phyloP scores from a whole-genome alignment of 176 grass and related monocot species.

The Echinochloa phyllopogon region DNA sequence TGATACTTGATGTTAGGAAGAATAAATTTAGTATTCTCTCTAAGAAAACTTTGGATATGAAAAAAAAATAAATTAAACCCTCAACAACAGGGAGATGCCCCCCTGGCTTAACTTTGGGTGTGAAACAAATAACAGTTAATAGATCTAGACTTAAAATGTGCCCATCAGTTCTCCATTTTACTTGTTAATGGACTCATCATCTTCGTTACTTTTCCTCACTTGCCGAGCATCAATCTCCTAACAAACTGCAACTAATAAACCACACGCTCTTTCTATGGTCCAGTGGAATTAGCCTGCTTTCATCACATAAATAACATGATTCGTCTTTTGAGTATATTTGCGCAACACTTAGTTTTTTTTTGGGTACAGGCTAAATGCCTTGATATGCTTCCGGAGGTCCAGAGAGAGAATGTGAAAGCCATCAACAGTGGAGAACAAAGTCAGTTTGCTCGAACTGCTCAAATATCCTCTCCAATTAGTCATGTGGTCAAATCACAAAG shows the following conservation, averaged over 20 bases:
- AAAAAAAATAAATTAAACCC: neutral
- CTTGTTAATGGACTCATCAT: neutral
- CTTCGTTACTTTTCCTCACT: neutral
- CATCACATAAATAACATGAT: neutral
- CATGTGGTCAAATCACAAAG: constrained; percentile 44
- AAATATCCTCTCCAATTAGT: constrained; percentile 51
- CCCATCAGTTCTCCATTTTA: neutral
- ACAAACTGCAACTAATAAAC: constrained; percentile 22
- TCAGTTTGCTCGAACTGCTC: constrained; percentile 51
- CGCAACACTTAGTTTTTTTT: constrained; percentile 7
- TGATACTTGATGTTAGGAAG: neutral
- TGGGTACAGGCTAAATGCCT: constrained; percentile 60
- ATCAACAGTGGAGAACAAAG: constrained; percentile 40
- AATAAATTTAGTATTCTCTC: neutral
- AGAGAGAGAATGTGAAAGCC: constrained; percentile 56
- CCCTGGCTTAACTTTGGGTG: neutral
- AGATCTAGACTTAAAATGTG: neutral
- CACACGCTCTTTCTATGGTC: constrained; percentile 6
- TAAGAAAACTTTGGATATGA: neutral
- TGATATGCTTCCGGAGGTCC: constrained; percentile 70
- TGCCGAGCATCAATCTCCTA: neutral
- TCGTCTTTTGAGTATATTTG: constrained; percentile 25
- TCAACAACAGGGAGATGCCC: neutral
- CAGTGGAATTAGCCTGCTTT: constrained; percentile 22
- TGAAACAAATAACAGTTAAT: constrained; percentile 8